These are phyloP conservation scores for Penicillium corylophilum DNA, from an alignment of 2,329 filamentous ascomycete genomes.

Conservation along the genomic window DNA sequence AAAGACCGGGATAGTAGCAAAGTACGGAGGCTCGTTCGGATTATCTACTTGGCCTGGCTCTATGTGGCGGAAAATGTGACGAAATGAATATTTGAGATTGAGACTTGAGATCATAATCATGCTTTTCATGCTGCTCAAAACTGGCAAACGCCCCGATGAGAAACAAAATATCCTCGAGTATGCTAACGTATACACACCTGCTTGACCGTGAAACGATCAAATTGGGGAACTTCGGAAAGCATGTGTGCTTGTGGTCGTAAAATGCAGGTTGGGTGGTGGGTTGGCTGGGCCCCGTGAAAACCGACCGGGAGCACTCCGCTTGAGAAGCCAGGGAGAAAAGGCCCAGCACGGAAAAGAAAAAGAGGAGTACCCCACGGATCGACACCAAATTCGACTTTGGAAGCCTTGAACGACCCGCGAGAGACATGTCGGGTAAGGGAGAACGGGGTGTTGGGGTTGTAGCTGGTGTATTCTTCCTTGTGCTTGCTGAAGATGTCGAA, in stretches of 20 bases:
- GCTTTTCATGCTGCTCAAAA: not conserved
- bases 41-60: too few species aligned
- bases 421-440: not conserved
- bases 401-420: not conserved
- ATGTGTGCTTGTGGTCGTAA: not conserved
- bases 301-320: constrained; percentile 6
- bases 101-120: not conserved
- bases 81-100: not conserved
- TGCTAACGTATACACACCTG: not conserved
- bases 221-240: not conserved
- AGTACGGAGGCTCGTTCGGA: too few species aligned
- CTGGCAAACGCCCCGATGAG: not conserved
- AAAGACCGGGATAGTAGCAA: too few species aligned
- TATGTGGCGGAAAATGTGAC: not conserved
- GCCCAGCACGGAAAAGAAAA: constrained; percentile 2
- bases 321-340: not conserved
- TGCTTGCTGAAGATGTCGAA: not conserved
- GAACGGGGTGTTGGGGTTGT: not conserved
- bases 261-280: not conserved
- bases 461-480: not conserved
- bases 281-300: constrained; percentile 8
- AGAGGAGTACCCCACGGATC: constrained; percentile 6
- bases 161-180: not conserved
- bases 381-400: not conserved
- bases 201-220: not conserved